Evolutionary conservation across 352 stramenopile species (phyloP), one percentile per base, ranked within the genome.

Genomic region (Pythium folliculosum): DNA sequence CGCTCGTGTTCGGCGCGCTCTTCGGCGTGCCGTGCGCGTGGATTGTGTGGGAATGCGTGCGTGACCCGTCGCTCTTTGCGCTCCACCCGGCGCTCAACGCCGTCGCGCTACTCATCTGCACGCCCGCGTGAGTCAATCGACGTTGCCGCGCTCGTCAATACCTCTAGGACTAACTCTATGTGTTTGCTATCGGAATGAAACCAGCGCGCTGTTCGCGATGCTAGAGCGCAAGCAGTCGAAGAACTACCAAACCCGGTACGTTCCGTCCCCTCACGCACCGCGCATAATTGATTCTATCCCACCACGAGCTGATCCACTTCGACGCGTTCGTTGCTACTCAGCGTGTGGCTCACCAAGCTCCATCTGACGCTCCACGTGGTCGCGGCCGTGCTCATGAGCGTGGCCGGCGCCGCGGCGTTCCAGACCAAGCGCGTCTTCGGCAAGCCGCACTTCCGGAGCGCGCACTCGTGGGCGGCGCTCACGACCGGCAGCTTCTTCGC

Each of bases 401-500:
- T 64, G 54, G 80, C 75, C 16, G 83, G 83, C 12, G 16, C 49
- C 0, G 71, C 63, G 19, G 76, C 75, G 3, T 88, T 82, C n/a
- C 16, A 72, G 30, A 60, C 65, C 40, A 92, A 90, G 58, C 65
- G 53, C 22, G 45, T 59, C 0, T 52, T 23, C 8, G 62, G 58
- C 1, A 65, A 82, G 45, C 48, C 63, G 35, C 83, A 92, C 48
- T 76, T 89, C 19, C 65, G 69, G 13, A 81, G 72, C 19, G 61
- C 62, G 1, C 83, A 90, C 63, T 89, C 83, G 22, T 91, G 82
- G 80, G 73, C 67, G 9, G 81, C 70, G 45, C 65, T 89, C 27
- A 68, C 81, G n/a, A 86, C 75, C 10, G 67, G 56, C 27, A 69
- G 80, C 51, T 80, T 91, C 60, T 85, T 89, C 53, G 25, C 67